Conservation (phyloP, 129 eudicot genomes). For the Gnaphalium uliginosum region DNA sequence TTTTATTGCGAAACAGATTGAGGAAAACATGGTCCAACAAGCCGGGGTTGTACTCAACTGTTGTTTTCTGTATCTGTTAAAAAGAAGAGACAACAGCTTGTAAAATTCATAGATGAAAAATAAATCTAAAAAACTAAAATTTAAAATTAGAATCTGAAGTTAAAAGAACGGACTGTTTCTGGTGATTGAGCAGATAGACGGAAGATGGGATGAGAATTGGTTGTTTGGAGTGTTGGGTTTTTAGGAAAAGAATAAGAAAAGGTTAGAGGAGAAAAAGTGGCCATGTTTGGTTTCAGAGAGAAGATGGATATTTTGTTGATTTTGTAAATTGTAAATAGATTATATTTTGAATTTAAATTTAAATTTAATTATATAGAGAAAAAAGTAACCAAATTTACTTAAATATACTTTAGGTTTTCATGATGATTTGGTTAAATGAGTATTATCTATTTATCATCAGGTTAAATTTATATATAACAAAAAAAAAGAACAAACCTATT, state of each 20-base stretch:
- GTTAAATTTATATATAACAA: too few relatives aligned
- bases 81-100: neutral
- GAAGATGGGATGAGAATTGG: constrained; percentile 6
- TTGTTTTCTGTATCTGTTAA: constrained; percentile 28
- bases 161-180: constrained; percentile 21
- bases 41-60: constrained; percentile 53
- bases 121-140: neutral
- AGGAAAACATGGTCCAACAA: constrained; percentile 64
- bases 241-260: neutral
- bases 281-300: constrained; percentile 13
- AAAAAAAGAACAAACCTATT: too few relatives aligned
- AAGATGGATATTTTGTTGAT: constrained; percentile 18
- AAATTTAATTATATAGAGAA: too few relatives aligned
- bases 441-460: too few relatives aligned
- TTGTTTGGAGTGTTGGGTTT: constrained; percentile 16
- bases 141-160: neutral
- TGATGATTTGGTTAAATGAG: too few relatives aligned
- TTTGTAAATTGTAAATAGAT: too few relatives aligned
- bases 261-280: constrained; percentile 9
- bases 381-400: too few relatives aligned
- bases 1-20: constrained; percentile 64
- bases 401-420: too few relatives aligned
- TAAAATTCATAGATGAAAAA: constrained; percentile 3
- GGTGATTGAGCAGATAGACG: constrained; percentile 33
- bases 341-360: too few relatives aligned